Conservation (phyloP, 108 stramenopile genomes). For the Nitzschia sp. region DNA sequence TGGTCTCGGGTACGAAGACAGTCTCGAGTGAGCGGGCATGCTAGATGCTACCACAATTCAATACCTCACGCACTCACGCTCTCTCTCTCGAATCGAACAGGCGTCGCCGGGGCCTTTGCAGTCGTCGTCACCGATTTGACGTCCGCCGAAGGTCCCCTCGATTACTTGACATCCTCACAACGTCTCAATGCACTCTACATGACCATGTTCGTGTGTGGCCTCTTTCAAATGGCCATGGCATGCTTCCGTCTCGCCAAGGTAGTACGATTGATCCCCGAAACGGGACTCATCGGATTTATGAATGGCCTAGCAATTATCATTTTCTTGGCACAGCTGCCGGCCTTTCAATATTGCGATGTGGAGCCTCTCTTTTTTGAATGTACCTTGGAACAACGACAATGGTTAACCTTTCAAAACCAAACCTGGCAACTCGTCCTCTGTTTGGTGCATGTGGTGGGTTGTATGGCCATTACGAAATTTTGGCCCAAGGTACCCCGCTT, state of each 20-base stretch:
- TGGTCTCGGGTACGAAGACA: conserved; percentile 51
- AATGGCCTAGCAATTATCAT: conserved; percentile 63
- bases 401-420: conserved; percentile 45
- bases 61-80: no score
- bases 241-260: conserved; percentile 49
- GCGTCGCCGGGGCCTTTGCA: conserved; percentile 61
- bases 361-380: conserved; percentile 55
- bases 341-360: conserved; percentile 43
- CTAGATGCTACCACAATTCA: no score
- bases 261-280: conserved; percentile 60
- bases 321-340: conserved; percentile 56
- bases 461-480: conserved; percentile 62
- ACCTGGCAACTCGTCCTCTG: conserved; percentile 23
- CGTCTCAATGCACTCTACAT: conserved; percentile 54
- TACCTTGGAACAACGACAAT: conserved; percentile 44
- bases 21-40: no score
- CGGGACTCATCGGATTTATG: conserved; percentile 63
- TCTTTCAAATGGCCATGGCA: conserved; percentile 51
- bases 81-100: no score
- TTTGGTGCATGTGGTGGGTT: conserved; percentile 36
- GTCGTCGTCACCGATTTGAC: conserved; percentile 58
- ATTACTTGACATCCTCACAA: conserved; percentile 34
- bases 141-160: conserved; percentile 46
- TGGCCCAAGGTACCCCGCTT: conserved; percentile 41
- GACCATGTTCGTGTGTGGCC: conserved; percentile 56